Evolutionary conservation across 768 basidiomycete species (phyloP), one percentile per base, ranked within the genome.

Genomic region (Nidularia pulvinata): DNA sequence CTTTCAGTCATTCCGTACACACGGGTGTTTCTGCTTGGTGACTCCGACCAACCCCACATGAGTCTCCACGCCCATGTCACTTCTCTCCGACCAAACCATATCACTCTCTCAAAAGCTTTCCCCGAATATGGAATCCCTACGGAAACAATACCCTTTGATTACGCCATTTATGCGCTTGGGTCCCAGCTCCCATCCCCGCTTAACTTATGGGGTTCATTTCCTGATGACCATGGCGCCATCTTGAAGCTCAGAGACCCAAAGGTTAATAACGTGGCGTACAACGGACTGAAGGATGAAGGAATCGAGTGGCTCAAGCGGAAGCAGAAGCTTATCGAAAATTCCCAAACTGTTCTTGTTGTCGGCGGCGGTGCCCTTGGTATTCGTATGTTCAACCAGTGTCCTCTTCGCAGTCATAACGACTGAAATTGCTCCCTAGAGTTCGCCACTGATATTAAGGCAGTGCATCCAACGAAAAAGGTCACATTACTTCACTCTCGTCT

Each of bases 311-410:
- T 87, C 43, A 71, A 70, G 55, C 64, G 69, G n/a, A 74, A 76
- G 51, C 86, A 88, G 59, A 62, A 63, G 33, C 64, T 69, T 3
- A 72, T 90, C 48, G 67, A 77, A 50, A 66, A 62, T 2, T 76
- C 84, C 0, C 68, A 64, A 1, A 80, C 75, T 42, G 74, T 91
- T 3, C 75, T 89, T 6, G 77, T 90, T 11, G 78, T 89, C 2
- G 89, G 89, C 1, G 88, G 86, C 9, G 89, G 89, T 0, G 85
- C 89, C 1, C 77, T 90, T 7, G 89, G 88, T 3, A 82, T 90
- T 30, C 85, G 86, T 88, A 62, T 59, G 83, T 75, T 30, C 42
- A 39, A n/a, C 37, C n/a, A 39, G 37, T 39, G 9, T 13, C 10
- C 10, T 11, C 45, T 46, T 46, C 45, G 10, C 16, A 10, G 37